Percentiles rank a stretch among this genome's conserved stretches.
Evolutionary conservation across 108 stramenopile species (phyloP).

Genomic region (Cyclotella kingstonii): DNA sequence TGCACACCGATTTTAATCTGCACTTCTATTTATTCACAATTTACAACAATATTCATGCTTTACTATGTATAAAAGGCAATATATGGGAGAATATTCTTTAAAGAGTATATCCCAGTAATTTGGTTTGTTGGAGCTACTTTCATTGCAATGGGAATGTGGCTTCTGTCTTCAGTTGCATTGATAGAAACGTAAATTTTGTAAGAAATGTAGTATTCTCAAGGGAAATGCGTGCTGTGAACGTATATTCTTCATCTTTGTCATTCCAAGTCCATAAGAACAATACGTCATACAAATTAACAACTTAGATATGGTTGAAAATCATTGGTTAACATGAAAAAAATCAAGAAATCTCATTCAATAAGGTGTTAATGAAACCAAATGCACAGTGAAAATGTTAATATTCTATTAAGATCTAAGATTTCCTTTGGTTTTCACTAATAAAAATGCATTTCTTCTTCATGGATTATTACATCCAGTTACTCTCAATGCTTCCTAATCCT

Average conservation of each 20-base stretch:
- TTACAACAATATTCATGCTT: not conserved
- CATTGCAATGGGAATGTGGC: constrained; percentile 36
- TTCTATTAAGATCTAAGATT: too few species aligned
- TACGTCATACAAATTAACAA: too few species aligned
- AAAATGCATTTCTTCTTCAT: too few species aligned
- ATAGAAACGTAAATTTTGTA: constrained; percentile 1
- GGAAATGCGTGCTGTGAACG: not conserved
- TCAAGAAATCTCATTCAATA: too few species aligned
- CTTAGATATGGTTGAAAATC: too few species aligned
- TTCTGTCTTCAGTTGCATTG: constrained; percentile 32
- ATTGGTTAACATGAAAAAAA: too few species aligned
- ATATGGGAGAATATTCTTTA: constrained; percentile 42
- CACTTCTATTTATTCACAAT: not conserved
- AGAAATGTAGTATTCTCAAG: not conserved
- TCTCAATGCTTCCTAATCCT: not conserved
- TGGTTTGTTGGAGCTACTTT: constrained; percentile 42
- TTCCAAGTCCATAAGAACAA: too few species aligned
- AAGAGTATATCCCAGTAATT: constrained; percentile 31
- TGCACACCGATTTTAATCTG: not conserved
- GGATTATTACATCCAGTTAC: too few species aligned
- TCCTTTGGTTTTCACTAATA: too few species aligned
- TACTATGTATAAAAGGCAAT: constrained; percentile 16
- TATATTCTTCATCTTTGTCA: not conserved
- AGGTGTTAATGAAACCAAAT: too few species aligned
- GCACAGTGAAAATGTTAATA: too few species aligned